Conservation (phyloP, 495 filamentous ascomycete genomes). For the Chaetomium fimeti region DNA sequence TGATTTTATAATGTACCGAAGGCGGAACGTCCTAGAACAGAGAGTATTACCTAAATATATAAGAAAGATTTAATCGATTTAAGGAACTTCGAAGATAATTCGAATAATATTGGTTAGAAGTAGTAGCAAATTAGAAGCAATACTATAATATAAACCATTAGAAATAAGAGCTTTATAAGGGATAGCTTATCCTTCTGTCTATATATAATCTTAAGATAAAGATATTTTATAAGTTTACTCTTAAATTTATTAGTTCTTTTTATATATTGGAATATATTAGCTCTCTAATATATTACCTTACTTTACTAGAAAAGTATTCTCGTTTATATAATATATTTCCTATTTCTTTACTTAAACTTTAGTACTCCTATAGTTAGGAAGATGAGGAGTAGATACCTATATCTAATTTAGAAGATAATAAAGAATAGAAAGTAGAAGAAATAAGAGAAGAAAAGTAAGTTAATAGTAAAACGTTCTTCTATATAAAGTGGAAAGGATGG, state of each 20-base stretch:
- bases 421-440: conserved; percentile 2
- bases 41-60: not conserved
- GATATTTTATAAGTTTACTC: not conserved
- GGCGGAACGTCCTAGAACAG: not conserved
- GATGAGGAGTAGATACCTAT: not conserved
- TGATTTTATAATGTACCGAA: not conserved
- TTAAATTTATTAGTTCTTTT: conserved; percentile 4
- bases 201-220: too few relatives aligned
- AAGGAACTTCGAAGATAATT: not conserved
- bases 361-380: not conserved
- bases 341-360: not conserved
- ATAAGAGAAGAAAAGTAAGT: not conserved
- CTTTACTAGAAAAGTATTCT: not conserved
- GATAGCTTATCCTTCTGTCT: too few relatives aligned
- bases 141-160: not conserved
- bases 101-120: not conserved
- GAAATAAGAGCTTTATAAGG: too few relatives aligned
- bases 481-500: too few relatives aligned
- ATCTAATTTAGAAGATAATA: not conserved
- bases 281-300: not conserved
- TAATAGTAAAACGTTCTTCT: not conserved
- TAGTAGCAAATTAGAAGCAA: not conserved
- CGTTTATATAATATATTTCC: conserved; percentile 1
- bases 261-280: not conserved
- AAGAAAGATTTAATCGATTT: not conserved